phyloP scores from a whole-genome alignment of 495 filamentous ascomycete genomes.

The Letharia lupina region DNA sequence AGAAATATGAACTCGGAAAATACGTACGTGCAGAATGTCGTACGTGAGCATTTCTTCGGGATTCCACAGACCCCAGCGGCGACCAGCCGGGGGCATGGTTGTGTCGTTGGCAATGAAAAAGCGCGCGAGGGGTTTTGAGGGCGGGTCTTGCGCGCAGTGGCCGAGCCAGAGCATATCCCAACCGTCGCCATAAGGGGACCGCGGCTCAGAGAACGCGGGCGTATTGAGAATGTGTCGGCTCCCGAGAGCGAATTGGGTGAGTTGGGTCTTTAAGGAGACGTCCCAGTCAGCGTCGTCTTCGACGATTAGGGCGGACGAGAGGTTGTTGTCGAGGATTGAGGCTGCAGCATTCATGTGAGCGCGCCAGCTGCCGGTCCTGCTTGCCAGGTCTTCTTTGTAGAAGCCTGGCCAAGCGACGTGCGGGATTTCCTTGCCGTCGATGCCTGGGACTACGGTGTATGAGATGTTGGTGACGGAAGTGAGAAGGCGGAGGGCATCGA shows the following conservation, averaged over 20 bases:
- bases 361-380: neutral
- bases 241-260: conserved; percentile 37
- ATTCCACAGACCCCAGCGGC: neutral
- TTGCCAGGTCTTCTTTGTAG: neutral
- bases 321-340: conserved; percentile 34
- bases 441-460: neutral
- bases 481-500: neutral
- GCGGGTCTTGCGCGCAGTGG: conserved; percentile 31
- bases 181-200: conserved; percentile 44
- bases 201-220: conserved; percentile 25
- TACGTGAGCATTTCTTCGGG: neutral
- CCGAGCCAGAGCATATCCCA: conserved; percentile 51
- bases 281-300: conserved; percentile 54
- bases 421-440: neutral
- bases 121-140: neutral
- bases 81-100: neutral
- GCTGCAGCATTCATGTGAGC: neutral
- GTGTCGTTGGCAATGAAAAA: neutral
- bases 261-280: conserved; percentile 38
- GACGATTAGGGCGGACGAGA: conserved; percentile 42
- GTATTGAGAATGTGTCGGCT: conserved; percentile 24
- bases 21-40: neutral
- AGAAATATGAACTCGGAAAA: too few relatives aligned
- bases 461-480: neutral
- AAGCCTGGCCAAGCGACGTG: conserved; percentile 3